Evolutionary conservation across 2,329 filamentous ascomycete genomes (phyloP).

Genomic region (Curvularia lunata): DNA sequence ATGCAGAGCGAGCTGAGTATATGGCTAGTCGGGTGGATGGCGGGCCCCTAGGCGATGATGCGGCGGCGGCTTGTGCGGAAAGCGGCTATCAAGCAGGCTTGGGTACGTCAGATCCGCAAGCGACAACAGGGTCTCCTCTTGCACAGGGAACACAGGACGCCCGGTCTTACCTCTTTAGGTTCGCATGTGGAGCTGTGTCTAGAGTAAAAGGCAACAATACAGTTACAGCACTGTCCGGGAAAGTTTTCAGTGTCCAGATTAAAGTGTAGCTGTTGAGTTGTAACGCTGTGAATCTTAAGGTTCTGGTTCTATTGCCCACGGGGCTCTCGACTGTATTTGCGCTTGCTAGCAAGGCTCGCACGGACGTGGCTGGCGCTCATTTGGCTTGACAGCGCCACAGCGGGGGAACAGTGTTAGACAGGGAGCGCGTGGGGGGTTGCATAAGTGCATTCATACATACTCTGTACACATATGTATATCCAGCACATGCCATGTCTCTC

Average conservation of each 20-base stretch:
- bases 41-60: conserved; percentile 13
- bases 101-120: conserved; percentile 22
- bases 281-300: too few species aligned
- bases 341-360: conserved; percentile 10
- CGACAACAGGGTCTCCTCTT: conserved; percentile 15
- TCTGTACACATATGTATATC: not conserved
- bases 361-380: conserved; percentile 24
- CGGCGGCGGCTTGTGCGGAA: conserved; percentile 1
- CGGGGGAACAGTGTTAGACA: too few species aligned
- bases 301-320: too few species aligned
- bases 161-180: too few species aligned
- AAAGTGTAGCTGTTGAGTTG: too few species aligned
- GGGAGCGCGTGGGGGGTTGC: conserved; percentile 5
- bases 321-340: not conserved
- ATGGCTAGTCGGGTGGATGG: not conserved
- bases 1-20: conserved; percentile 7
- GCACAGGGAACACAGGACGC: not conserved
- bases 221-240: too few species aligned
- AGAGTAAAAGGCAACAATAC: too few species aligned
- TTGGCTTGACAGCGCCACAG: conserved; percentile 10
- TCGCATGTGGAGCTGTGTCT: too few species aligned
- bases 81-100: conserved; percentile 23
- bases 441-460: not conserved
- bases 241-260: too few species aligned
- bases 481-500: conserved; percentile 6